These are phyloP conservation scores for Mycena latifolia DNA, from an alignment of 768 basidiomycete species.

Conservation along the genomic window DNA sequence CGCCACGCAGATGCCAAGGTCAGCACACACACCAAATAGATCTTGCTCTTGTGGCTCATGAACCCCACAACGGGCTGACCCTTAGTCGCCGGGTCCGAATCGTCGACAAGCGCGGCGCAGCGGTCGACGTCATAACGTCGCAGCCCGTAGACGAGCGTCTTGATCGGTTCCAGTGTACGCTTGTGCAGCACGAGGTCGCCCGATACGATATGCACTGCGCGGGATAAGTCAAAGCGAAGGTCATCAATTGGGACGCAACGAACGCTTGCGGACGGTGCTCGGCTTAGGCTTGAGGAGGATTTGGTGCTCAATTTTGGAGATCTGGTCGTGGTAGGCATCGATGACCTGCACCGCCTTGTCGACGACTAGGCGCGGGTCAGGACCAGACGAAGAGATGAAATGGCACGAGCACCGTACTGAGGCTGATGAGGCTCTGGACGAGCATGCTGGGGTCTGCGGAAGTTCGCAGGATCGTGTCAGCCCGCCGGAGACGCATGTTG, in stretches of 20 bases:
- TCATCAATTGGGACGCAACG: conserved; percentile 38
- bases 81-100: conserved; percentile 36
- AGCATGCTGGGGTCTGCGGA: conserved; percentile 74
- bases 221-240: neutral
- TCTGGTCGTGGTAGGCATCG: conserved; percentile 74
- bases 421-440: conserved; percentile 72
- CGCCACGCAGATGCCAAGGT: neutral
- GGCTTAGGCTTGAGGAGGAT: conserved; percentile 71
- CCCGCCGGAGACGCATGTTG: conserved; percentile 63
- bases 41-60: conserved; percentile 73
- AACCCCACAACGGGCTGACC: conserved; percentile 54
- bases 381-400: neutral
- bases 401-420: conserved; percentile 40
- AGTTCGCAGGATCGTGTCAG: conserved; percentile 70
- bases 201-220: conserved; percentile 76
- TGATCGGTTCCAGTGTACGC: conserved; percentile 77
- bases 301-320: conserved; percentile 68
- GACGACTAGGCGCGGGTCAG: conserved; percentile 57
- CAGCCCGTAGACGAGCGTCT: conserved; percentile 72
- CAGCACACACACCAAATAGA: conserved; percentile 65
- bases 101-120: conserved; percentile 60
- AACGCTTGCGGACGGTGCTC: conserved; percentile 68
- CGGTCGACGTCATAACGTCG: conserved; percentile 75
- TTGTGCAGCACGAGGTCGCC: conserved; percentile 81
- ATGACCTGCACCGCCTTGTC: conserved; percentile 75